A percentile compares a stretch with the other conserved stretches of the same genome.
phyloP scores from a whole-genome alignment of 768 basidiomycete genomes.

The Suillus fuscotomentosus region DNA sequence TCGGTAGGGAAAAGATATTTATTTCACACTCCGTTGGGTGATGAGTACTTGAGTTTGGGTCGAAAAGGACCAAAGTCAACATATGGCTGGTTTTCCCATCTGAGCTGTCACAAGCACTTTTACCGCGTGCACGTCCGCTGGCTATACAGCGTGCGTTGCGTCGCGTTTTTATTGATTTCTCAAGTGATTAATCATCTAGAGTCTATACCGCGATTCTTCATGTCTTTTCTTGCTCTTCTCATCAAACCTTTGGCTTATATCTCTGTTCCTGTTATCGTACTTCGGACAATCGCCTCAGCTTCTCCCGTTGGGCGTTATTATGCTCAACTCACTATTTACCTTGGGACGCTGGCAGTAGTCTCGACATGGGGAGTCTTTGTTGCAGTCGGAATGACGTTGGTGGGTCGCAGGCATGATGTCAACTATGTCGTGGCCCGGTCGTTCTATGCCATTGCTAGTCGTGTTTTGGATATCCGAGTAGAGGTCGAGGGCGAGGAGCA shows the following conservation, averaged over 20 bases:
- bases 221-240: conserved; percentile 62
- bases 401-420: conserved; percentile 73
- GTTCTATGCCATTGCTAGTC: conserved; percentile 72
- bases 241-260: conserved; percentile 75
- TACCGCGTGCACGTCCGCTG: conserved; percentile 20
- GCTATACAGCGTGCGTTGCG: conserved; percentile 24
- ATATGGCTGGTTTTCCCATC: conserved; percentile 26
- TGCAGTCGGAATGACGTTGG: conserved; percentile 61
- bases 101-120: conserved; percentile 15
- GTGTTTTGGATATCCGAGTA: conserved; percentile 62
- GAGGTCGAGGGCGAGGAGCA: conserved; percentile 87
- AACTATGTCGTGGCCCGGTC: conserved; percentile 81
- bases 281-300: conserved; percentile 55
- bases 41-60: neutral
- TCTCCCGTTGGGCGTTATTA: conserved; percentile 68
- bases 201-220: conserved; percentile 27
- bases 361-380: conserved; percentile 72
- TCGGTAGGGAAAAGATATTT: neutral
- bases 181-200: conserved; percentile 15
- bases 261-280: conserved; percentile 67
- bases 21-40: neutral
- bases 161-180: conserved; percentile 11
- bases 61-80: conserved; percentile 7
- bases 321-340: conserved; percentile 68
- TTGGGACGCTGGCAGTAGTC: conserved; percentile 66